Evolutionary conservation across 352 stramenopile species (phyloP).

Genomic region (Ophiocytium majus): DNA sequence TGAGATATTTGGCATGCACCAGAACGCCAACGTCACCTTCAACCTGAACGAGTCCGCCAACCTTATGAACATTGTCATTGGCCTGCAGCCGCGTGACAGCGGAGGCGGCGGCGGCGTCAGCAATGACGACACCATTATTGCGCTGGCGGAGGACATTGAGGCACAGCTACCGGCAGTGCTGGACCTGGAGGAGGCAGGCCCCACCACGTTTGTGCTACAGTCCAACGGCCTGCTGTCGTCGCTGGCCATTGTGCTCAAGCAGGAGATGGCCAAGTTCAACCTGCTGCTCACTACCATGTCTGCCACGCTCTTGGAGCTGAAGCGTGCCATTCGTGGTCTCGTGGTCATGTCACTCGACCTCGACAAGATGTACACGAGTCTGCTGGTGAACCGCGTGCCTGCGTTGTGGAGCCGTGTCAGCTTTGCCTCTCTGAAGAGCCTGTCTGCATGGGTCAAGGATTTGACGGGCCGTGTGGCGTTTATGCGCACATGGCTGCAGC

Average conservation of each 20-base stretch:
- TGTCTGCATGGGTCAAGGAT: slow-evolving; percentile 85
- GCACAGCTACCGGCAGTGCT: slow-evolving; percentile 72
- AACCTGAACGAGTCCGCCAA: slow-evolving; percentile 80
- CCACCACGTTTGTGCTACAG: slow-evolving; percentile 82
- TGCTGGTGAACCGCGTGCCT: slow-evolving; percentile 83
- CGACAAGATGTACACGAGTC: slow-evolving; percentile 91
- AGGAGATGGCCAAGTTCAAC: slow-evolving; percentile 93
- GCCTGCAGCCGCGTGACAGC: slow-evolving; percentile 76
- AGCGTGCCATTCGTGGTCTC: slow-evolving; percentile 68
- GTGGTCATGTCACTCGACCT: slow-evolving; percentile 89
- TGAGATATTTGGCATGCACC: slow-evolving; percentile 92
- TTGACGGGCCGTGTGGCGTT: slow-evolving; percentile 78
- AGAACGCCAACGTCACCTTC: slow-evolving; percentile 90
- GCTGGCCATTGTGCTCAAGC: slow-evolving; percentile 81
- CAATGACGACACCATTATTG: slow-evolving; percentile 67
- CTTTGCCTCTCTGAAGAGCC: slow-evolving; percentile 85
- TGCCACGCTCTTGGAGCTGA: slow-evolving; percentile 67
- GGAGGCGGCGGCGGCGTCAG: slow-evolving; percentile 67
- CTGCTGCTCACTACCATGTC: slow-evolving; percentile 76
- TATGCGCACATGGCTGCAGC: slow-evolving; percentile 79
- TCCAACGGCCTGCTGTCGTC: slow-evolving; percentile 82
- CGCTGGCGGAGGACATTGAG: slow-evolving; percentile 61
- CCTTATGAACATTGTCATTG: slow-evolving; percentile 80
- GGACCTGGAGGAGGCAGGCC: slow-evolving; percentile 74
- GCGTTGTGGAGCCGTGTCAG: slow-evolving; percentile 77